These are phyloP conservation scores for Talaromyces sp. DNA, from an alignment of 2,329 filamentous ascomycete genomes.

Conservation along the genomic window DNA sequence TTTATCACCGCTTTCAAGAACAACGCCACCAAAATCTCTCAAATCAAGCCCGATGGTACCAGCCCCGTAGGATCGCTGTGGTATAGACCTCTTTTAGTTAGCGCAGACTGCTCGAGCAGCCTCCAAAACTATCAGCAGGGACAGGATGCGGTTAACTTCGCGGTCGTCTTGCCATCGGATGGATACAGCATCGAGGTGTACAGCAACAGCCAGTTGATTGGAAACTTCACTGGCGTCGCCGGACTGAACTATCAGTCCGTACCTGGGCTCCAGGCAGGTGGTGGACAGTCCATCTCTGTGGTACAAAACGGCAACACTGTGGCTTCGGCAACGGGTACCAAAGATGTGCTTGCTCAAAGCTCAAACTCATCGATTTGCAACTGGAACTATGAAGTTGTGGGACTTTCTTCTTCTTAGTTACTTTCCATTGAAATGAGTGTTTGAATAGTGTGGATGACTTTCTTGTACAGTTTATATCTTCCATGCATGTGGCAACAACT, in stretches of 20 bases:
- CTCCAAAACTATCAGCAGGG: slow-evolving; percentile 6
- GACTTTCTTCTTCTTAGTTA: slow-evolving; percentile 1
- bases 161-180: background rate
- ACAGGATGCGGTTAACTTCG: slow-evolving; percentile 3
- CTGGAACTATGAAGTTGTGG: slow-evolving; percentile 11
- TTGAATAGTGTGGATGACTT: background rate
- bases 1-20: slow-evolving; percentile 7
- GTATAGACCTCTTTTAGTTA: slow-evolving; percentile 1
- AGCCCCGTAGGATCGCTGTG: background rate
- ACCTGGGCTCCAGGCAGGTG: slow-evolving; percentile 4
- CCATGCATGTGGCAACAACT: too few species aligned
- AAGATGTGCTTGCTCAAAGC: slow-evolving; percentile 1
- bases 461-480: background rate
- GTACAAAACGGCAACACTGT: background rate
- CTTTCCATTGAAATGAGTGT: background rate
- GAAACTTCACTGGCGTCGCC: background rate
- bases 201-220: slow-evolving; percentile 1
- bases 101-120: slow-evolving; percentile 5
- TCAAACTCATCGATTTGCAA: slow-evolving; percentile 1
- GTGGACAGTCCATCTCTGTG: background rate
- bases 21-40: background rate
- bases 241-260: slow-evolving; percentile 8
- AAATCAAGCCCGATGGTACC: background rate
- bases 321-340: slow-evolving; percentile 3
- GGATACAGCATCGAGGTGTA: slow-evolving; percentile 7